Evolutionary conservation across 2,329 filamentous ascomycete genomes (phyloP).

Genomic region (Colletotrichum tofieldiae): DNA sequence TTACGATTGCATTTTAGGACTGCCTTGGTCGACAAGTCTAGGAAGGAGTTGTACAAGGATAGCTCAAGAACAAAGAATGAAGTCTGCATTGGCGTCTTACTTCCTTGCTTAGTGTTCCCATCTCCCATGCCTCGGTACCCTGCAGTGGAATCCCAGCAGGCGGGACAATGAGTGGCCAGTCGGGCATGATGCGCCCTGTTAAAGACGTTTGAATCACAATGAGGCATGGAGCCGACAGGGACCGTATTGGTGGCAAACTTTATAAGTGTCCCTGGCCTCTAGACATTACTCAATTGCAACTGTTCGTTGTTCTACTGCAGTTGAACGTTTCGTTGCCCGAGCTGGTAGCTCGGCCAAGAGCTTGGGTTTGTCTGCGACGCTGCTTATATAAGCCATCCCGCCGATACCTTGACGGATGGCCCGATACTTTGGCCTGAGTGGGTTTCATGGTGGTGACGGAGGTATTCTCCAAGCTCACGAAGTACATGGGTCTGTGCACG

Average conservation of each 20-base stretch:
- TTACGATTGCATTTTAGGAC: conserved; percentile 1
- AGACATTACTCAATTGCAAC: conserved; percentile 27
- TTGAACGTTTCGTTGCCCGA: not conserved
- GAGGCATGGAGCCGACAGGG: not conserved
- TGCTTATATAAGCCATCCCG: conserved; percentile 13
- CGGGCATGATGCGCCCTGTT: not conserved
- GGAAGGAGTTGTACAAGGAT: conserved; percentile 7
- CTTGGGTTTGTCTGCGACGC: conserved; percentile 19
- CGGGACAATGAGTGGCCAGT: not conserved
- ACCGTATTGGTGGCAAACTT: not conserved
- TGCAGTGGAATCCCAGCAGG: not conserved
- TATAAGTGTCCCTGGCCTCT: not conserved
- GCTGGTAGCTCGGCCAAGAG: conserved; percentile 26
- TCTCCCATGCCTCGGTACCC: conserved; percentile 26
- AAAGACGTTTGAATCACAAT: not conserved
- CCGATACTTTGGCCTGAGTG: not conserved
- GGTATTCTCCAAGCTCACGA: conserved; percentile 26
- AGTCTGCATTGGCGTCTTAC: conserved; percentile 36
- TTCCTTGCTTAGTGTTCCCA: conserved; percentile 21
- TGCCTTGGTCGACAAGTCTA: conserved; percentile 1
- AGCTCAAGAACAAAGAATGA: conserved; percentile 30
- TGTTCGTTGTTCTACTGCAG: not conserved
- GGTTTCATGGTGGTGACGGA: not conserved
- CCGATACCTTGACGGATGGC: conserved; percentile 3
- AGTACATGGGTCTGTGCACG: conserved; percentile 26